These are phyloP conservation scores for Saprolegnia diclina DNA, from an alignment of 352 stramenopile species.

Conservation along the genomic window DNA sequence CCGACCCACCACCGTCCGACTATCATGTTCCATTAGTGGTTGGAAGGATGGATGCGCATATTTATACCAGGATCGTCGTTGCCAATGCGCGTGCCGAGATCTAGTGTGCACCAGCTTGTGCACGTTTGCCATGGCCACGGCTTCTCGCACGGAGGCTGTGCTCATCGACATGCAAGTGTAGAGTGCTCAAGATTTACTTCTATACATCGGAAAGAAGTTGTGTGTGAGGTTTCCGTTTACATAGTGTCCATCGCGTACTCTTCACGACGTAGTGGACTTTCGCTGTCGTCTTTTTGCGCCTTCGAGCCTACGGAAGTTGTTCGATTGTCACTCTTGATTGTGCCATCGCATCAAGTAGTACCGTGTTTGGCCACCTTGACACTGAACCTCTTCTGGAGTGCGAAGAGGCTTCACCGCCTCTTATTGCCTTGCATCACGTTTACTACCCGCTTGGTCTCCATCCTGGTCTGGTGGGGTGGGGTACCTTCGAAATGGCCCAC, in stretches of 20 bases:
- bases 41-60: neutral
- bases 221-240: too few species aligned
- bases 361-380: neutral
- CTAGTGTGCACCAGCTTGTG: neutral
- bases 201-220: too few species aligned
- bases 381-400: neutral
- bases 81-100: neutral
- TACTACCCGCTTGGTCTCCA: neutral
- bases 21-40: neutral
- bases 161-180: neutral
- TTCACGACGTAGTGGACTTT: too few species aligned
- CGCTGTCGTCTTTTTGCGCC: neutral
- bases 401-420: too few species aligned
- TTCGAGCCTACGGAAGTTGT: neutral
- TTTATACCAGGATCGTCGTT: neutral
- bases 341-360: neutral
- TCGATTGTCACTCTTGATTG: neutral
- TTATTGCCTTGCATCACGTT: neutral
- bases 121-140: neutral
- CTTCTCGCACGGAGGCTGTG: neutral
- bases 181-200: neutral
- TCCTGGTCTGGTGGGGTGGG: neutral
- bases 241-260: too few species aligned
- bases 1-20: neutral
- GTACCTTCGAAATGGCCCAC: neutral